Evolutionary conservation across 176 grass and related monocot species (phyloP), one percentile per base, ranked within the genome.

Genomic region (Ananas comosus): DNA sequence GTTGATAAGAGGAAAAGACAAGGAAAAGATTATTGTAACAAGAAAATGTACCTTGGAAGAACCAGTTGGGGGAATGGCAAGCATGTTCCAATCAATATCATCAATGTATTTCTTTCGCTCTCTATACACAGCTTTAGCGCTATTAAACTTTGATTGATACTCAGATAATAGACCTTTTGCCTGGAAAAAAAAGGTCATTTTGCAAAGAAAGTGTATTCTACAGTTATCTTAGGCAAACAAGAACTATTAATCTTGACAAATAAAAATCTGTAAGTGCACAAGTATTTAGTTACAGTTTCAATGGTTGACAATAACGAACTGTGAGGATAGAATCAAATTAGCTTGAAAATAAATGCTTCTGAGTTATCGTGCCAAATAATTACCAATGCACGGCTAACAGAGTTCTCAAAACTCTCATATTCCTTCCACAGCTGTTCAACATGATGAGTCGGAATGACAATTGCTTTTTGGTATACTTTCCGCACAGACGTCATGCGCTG

Each of bases 121-220:
- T 85, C 85, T 87, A 77, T 87, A 92, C 53, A 97, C 93, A n/a
- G 93, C 93, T 70, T 77, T 92, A 82, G 89, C 89, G 81, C 93
- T 97, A 68, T 92, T 97, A 82, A 87, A 97, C 76, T 97, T 97
- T 33, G 89, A 89, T 72, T 92, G 93, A 78, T 97, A 97, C 74
- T 97, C 93, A 18, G 93, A 97, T 68, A 92, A 76, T 70, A 97
- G 76, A 52, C 93, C 89, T 97, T 97, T 97, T 66, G 93, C 93
- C 93, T 97, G 73, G 54, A 64, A 69, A 51, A 77, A 24, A 47
- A 53, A 51, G 16, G 17, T 9, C 56, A 61, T 18, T 16, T 61
- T 22, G 21, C 54, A 61, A 61, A 21, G 21, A 2, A 61, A 61
- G 16, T 61, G 56, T 7, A 61, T 61, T 61, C 13, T 61, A 10